Conservation (phyloP, 2,329 filamentous ascomycete genomes). For the Orbilia oligospora region DNA sequence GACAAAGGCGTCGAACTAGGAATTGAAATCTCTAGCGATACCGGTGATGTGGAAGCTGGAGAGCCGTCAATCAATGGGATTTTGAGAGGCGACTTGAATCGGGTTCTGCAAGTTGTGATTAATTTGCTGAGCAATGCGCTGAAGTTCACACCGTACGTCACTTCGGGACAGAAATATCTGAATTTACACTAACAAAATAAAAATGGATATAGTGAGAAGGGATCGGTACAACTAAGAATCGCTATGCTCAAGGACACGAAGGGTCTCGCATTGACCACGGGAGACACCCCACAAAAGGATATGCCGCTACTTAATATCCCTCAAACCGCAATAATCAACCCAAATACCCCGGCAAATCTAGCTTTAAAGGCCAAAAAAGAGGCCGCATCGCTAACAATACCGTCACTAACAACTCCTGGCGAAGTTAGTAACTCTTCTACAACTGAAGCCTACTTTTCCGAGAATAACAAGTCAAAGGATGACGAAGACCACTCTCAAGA, state of each 20-base stretch:
- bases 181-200: constrained; percentile 64
- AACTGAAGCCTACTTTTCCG: constrained; percentile 42
- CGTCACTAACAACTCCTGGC: constrained; percentile 59
- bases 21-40: constrained; percentile 73
- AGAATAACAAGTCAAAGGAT: constrained; percentile 10
- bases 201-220: constrained; percentile 68
- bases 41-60: constrained; percentile 29
- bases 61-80: constrained; percentile 54
- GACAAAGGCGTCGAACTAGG: constrained; percentile 82
- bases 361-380: constrained; percentile 51
- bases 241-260: constrained; percentile 52
- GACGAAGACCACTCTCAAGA: constrained; percentile 36
- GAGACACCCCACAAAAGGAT: constrained; percentile 54
- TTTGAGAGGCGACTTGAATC: constrained; percentile 76
- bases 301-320: constrained; percentile 56
- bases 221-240: constrained; percentile 69
- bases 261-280: constrained; percentile 50
- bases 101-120: constrained; percentile 83
- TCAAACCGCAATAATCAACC: constrained; percentile 55
- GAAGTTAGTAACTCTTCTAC: constrained; percentile 55
- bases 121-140: constrained; percentile 85
- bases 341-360: constrained; percentile 49
- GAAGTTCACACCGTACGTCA: constrained; percentile 76
- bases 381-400: constrained; percentile 53
- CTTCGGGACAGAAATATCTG: constrained; percentile 70